phyloP scores from a whole-genome alignment of 148 eudicot genomes.

The Agrostemma githago region DNA sequence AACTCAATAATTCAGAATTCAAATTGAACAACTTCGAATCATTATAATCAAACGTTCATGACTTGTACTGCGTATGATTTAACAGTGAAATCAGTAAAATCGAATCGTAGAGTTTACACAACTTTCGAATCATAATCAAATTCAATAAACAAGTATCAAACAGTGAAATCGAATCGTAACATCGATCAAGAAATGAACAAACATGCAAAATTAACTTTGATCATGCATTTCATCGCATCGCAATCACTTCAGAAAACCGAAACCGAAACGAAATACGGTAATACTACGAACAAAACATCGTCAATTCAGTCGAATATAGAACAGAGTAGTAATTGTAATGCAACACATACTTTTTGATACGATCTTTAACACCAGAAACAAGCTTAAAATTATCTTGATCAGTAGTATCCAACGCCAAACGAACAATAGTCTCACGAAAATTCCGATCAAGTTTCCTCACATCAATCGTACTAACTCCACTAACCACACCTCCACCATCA shows the following conservation, averaged over 20 bases:
- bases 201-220: neutral
- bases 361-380: constrained; percentile 69
- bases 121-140: neutral
- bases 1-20: neutral
- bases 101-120: neutral
- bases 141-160: neutral
- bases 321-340: neutral
- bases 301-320: neutral
- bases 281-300: neutral
- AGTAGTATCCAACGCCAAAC: constrained; percentile 58
- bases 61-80: neutral
- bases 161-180: neutral
- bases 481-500: constrained; percentile 9
- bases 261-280: neutral
- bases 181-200: neutral
- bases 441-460: constrained; percentile 60
- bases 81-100: neutral
- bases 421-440: constrained; percentile 58
- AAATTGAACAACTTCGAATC: neutral
- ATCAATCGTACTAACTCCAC: constrained; percentile 41
- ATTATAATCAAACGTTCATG: too few species aligned
- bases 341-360: constrained; percentile 49
- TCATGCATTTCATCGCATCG: neutral
- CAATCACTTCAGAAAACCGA: neutral
- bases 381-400: constrained; percentile 79